Conservation (phyloP, 805 yeast species). For the Lipomyces japonicus region DNA sequence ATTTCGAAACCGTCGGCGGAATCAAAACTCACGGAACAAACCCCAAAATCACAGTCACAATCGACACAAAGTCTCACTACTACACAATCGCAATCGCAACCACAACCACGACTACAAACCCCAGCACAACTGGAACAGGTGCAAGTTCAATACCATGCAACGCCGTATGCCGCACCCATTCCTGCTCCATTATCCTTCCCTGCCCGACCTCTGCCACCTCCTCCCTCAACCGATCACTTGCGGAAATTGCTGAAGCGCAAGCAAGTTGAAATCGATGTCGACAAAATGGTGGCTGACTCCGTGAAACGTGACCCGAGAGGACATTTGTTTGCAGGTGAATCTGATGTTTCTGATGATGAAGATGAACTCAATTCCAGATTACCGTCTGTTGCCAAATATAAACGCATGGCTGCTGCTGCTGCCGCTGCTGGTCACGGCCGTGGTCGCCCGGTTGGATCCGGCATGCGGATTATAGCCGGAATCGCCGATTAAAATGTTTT, state of each 20-base stretch:
- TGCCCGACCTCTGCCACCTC: conserved; percentile 1
- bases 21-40: background rate
- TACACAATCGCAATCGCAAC: too few relatives aligned
- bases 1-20: conserved; percentile 13
- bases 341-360: conserved; percentile 21
- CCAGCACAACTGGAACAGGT: background rate
- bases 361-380: conserved; percentile 12
- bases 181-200: background rate
- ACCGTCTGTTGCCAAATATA: conserved; percentile 24
- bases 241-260: conserved; percentile 23
- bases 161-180: conserved; percentile 1
- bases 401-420: conserved; percentile 6
- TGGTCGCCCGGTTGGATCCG: conserved; percentile 17
- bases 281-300: conserved; percentile 22
- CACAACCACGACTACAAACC: too few relatives aligned
- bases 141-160: too few relatives aligned
- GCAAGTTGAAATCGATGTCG: conserved; percentile 21
- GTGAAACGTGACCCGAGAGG: conserved; percentile 28
- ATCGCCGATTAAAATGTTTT: conserved; percentile 3
- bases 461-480: conserved; percentile 25
- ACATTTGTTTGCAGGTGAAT: conserved; percentile 31
- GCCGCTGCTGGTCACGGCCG: conserved; percentile 3
- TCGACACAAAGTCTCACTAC: background rate
- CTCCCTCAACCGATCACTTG: conserved; percentile 17
- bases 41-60: background rate